A percentile compares a stretch with the other conserved stretches of the same genome.
phyloP scores from a whole-genome alignment of 768 basidiomycete species.

The Tylopilus vinaceipallidus region DNA sequence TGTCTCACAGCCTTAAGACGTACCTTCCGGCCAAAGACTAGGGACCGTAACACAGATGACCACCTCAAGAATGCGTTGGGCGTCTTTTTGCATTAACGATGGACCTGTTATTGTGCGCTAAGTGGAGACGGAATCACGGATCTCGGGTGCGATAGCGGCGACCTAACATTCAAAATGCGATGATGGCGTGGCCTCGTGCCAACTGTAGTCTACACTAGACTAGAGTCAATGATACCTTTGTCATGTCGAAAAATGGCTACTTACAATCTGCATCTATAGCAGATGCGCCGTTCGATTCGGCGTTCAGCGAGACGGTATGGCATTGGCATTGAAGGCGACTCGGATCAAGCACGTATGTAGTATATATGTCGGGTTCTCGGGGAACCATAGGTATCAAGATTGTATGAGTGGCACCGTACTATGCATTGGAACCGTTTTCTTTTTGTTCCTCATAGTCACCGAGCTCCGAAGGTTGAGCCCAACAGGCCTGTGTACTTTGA shows the following conservation, averaged over 20 bases:
- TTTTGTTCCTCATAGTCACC: conserved; percentile 71
- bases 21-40: too few species aligned
- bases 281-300: conserved; percentile 58
- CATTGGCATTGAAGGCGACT: conserved; percentile 82
- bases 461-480: conserved; percentile 57
- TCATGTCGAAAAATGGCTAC: conserved; percentile 39
- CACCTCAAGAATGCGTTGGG: conserved; percentile 68
- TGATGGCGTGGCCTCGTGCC: conserved; percentile 54
- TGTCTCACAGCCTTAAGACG: too few species aligned
- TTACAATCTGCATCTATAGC: conserved; percentile 30
- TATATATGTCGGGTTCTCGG: conserved; percentile 63
- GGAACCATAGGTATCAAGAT: conserved; percentile 86
- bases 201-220: conserved; percentile 66
- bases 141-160: conserved; percentile 82
- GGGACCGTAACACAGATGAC: conserved; percentile 54
- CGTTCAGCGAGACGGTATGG: conserved; percentile 76
- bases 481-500: background rate
- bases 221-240: conserved; percentile 45
- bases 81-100: conserved; percentile 69
- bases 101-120: too few species aligned
- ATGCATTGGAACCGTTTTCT: too few species aligned
- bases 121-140: conserved; percentile 73
- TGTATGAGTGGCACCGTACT: too few species aligned
- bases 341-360: too few species aligned
- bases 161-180: conserved; percentile 63